These are phyloP conservation scores for Coemansia sp. DNA, from an alignment of 192 early-diverging fungal genomes.

Conservation along the genomic window DNA sequence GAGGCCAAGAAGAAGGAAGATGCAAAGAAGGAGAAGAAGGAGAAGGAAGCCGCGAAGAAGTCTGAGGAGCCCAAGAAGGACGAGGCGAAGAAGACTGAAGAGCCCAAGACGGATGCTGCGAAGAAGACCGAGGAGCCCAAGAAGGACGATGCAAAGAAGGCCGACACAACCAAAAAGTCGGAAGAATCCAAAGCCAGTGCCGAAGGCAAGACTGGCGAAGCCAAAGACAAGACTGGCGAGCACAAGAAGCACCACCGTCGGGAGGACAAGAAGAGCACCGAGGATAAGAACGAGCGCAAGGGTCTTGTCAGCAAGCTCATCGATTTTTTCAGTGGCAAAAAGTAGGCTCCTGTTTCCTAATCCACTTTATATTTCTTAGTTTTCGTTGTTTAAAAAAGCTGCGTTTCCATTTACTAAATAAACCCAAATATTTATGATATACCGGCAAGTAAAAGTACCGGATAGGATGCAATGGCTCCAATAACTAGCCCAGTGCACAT, in stretches of 20 bases:
- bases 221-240: conserved; percentile 13
- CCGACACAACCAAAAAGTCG: conserved; percentile 2
- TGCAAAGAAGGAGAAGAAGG: conserved; percentile 9
- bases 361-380: neutral
- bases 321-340: conserved; percentile 51
- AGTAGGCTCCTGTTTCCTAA: conserved; percentile 6
- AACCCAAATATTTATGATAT: conserved; percentile 22
- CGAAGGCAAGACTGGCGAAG: conserved; percentile 4
- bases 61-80: conserved; percentile 13
- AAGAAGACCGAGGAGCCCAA: conserved; percentile 12
- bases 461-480: conserved; percentile 59
- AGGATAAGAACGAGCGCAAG: conserved; percentile 46
- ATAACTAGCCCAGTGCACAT: conserved; percentile 64
- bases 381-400: conserved; percentile 5
- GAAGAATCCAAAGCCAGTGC: conserved; percentile 7
- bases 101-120: conserved; percentile 1
- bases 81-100: conserved; percentile 5
- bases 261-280: conserved; percentile 33
- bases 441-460: conserved; percentile 36
- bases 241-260: conserved; percentile 43
- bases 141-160: conserved; percentile 4
- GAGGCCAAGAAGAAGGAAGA: conserved; percentile 6
- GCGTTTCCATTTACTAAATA: conserved; percentile 8
- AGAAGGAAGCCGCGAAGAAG: conserved; percentile 10
- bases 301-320: conserved; percentile 51